Conservation (phyloP, 306 rosid species). For the Cicer arietinum region DNA sequence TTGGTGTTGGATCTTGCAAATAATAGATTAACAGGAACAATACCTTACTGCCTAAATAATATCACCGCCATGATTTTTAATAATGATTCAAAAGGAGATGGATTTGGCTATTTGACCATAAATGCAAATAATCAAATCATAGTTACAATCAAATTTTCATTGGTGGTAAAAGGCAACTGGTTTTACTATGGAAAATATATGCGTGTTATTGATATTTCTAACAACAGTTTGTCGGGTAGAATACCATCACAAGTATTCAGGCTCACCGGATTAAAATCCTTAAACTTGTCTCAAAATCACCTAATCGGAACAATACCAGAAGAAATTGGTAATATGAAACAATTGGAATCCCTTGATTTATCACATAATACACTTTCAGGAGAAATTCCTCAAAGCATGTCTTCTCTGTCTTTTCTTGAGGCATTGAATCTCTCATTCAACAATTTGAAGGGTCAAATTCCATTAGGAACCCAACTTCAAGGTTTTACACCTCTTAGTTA, state of each 20-base stretch:
- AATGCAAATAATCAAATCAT: fast-evolving
- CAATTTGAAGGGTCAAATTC: slow-evolving; percentile 39
- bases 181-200: fast-evolving
- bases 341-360: slow-evolving; percentile 48
- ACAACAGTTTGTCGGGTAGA: neutral
- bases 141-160: fast-evolving
- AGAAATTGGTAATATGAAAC: slow-evolving; percentile 31
- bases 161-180: neutral
- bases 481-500: slow-evolving; percentile 10
- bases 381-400: slow-evolving; percentile 44
- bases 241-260: slow-evolving; percentile 1
- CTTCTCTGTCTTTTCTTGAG: slow-evolving; percentile 21
- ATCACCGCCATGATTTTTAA: neutral
- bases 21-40: neutral
- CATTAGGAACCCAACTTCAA: slow-evolving; percentile 36
- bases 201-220: slow-evolving; percentile 15
- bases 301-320: neutral
- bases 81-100: neutral
- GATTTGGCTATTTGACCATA: neutral
- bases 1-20: neutral
- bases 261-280: slow-evolving; percentile 2
- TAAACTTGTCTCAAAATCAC: slow-evolving; percentile 41
- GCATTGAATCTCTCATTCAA: slow-evolving; percentile 49
- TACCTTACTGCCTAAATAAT: slow-evolving; percentile 1
- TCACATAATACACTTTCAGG: slow-evolving; percentile 38